Conservation (phyloP, 805 yeast genomes). For the Starmerella vitae region DNA sequence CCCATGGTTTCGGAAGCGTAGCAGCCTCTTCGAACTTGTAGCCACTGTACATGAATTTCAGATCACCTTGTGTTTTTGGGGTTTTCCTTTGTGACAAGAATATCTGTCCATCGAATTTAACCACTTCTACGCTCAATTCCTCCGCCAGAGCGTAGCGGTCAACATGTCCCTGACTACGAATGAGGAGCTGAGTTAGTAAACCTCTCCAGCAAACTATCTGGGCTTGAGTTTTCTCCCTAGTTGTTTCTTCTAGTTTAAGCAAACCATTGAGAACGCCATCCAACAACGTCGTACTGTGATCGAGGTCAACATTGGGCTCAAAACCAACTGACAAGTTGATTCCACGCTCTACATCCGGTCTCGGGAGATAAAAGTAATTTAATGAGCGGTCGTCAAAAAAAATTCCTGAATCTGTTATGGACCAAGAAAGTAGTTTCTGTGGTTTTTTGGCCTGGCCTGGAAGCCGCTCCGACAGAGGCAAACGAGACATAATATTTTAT, state of each 20-base stretch:
- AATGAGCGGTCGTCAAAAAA: slow-evolving; percentile 39
- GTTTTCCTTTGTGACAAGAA: slow-evolving; percentile 31
- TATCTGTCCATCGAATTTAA: slow-evolving; percentile 47
- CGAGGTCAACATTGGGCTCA: slow-evolving; percentile 38
- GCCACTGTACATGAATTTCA: slow-evolving; percentile 31
- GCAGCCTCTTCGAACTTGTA: slow-evolving; percentile 76
- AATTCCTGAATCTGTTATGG: slow-evolving; percentile 38
- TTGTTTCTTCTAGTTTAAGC: slow-evolving; percentile 38
- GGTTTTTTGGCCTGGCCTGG: slow-evolving; percentile 68
- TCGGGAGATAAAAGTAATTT: slow-evolving; percentile 72
- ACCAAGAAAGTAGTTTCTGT: slow-evolving; percentile 57
- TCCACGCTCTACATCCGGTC: slow-evolving; percentile 43
- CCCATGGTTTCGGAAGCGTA: slow-evolving; percentile 59
- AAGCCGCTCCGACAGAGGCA: too few relatives aligned
- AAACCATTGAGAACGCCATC: slow-evolving; percentile 46
- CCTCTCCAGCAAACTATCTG: slow-evolving; percentile 81
- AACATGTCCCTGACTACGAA: slow-evolving; percentile 42
- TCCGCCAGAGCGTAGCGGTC: slow-evolving; percentile 29
- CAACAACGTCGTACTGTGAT: slow-evolving; percentile 35
- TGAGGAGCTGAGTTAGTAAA: slow-evolving; percentile 56
- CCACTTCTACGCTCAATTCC: slow-evolving; percentile 46
- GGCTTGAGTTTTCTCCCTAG: slow-evolving; percentile 36
- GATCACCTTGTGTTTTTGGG: slow-evolving; percentile 6
- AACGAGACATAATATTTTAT: too few relatives aligned
- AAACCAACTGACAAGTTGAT: slow-evolving; percentile 53